A percentile compares a stretch with the other conserved stretches of the same genome.
These are phyloP conservation scores for Aspergillus incahuasiensis DNA, from an alignment of 495 filamentous ascomycete genomes.

Conservation along the genomic window DNA sequence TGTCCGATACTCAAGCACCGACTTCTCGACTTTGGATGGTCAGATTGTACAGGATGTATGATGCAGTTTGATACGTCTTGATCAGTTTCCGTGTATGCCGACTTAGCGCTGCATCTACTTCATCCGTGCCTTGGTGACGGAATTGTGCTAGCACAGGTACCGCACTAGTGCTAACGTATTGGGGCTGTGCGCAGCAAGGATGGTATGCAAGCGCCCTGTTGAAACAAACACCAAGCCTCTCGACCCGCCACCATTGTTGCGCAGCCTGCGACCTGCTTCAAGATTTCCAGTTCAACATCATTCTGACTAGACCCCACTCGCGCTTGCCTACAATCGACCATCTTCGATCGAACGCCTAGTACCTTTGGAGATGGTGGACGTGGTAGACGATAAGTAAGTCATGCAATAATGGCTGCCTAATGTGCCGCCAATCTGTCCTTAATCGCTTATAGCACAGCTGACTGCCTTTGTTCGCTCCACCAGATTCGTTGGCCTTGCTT, in stretches of 20 bases:
- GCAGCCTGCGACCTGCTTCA: not conserved
- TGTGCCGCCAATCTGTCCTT: not conserved
- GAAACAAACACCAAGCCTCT: not conserved
- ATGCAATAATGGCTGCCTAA: not conserved
- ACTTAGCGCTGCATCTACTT: too few relatives aligned
- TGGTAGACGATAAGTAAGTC: conserved; percentile 3
- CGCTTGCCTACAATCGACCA: too few relatives aligned
- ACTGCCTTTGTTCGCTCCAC: conserved; percentile 5
- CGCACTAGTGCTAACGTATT: not conserved
- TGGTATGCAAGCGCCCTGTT: not conserved
- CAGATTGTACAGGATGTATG: too few relatives aligned
- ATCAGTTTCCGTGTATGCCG: too few relatives aligned
- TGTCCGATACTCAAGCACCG: too few relatives aligned
- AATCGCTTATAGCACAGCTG: not conserved
- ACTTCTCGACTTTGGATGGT: too few relatives aligned
- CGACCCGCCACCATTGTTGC: not conserved
- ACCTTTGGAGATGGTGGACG: not conserved
- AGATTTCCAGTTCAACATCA: not conserved
- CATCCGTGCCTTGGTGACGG: too few relatives aligned
- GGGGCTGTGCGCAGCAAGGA: not conserved
- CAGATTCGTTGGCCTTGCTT: conserved; percentile 82
- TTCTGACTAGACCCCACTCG: not conserved
- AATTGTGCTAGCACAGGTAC: not conserved
- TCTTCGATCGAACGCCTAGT: not conserved
- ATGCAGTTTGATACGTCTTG: too few relatives aligned